A percentile compares a stretch with the other conserved stretches of the same genome.
Conservation (phyloP, 345 rosid genomes). For the Hibiscus syriacus region DNA sequence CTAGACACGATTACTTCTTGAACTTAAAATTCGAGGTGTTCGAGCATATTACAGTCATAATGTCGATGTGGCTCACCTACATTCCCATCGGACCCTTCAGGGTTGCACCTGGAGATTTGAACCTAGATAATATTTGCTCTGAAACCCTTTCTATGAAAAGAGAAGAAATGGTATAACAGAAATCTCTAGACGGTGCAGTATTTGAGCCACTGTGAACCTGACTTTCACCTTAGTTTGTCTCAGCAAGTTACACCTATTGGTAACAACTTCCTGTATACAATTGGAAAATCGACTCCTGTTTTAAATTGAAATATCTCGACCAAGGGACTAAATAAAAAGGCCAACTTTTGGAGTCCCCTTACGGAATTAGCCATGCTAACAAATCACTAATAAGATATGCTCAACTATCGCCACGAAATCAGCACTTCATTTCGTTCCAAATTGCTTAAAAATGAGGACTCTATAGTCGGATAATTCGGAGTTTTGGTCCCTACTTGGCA, state of each 20-base stretch:
- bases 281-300: too few species aligned
- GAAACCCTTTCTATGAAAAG: neutral
- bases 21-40: too few species aligned
- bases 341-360: too few species aligned
- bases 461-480: constrained; percentile 88
- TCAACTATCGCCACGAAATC: constrained; percentile 78
- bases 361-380: constrained; percentile 77
- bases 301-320: too few species aligned
- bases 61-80: neutral
- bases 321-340: too few species aligned
- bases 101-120: constrained; percentile 10
- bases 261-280: too few species aligned
- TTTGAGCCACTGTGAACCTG: constrained; percentile 62
- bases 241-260: constrained; percentile 25
- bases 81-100: neutral
- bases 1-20: neutral
- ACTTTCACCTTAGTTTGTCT: constrained; percentile 48
- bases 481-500: constrained; percentile 51
- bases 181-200: neutral
- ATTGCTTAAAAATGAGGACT: constrained; percentile 64
- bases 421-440: constrained; percentile 62
- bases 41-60: too few species aligned
- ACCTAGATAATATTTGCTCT: constrained; percentile 7
- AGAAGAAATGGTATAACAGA: neutral
- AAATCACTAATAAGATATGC: constrained; percentile 65